These are phyloP conservation scores for Puccinia horiana DNA, from an alignment of 1,284 basidiomycete species.

Conservation along the genomic window DNA sequence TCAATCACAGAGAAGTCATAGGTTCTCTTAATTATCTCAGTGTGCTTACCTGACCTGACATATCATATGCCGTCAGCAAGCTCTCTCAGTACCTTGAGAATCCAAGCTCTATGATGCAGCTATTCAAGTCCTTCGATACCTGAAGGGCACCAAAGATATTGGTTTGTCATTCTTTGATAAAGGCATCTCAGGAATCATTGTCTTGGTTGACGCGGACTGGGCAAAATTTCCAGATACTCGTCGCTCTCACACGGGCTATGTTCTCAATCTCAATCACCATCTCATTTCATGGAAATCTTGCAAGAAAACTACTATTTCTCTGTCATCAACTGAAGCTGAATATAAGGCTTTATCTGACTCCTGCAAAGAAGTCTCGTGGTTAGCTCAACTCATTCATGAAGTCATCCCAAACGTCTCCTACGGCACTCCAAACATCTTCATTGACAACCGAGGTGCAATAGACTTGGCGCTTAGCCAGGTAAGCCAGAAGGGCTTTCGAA, in stretches of 20 bases:
- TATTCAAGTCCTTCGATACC: conserved; percentile 1
- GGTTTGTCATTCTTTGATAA: neutral
- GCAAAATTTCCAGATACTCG: neutral
- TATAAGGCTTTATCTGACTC: conserved; percentile 63
- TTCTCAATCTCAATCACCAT: neutral
- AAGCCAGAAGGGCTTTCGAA: conserved; percentile 50
- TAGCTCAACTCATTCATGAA: conserved; percentile 55
- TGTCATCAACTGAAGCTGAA: conserved; percentile 61
- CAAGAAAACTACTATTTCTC: conserved; percentile 59
- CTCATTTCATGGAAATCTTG: conserved; percentile 59
- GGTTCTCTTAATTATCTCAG: neutral
- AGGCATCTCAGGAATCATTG: neutral
- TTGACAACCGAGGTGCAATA: conserved; percentile 61
- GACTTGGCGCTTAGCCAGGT: conserved; percentile 57
- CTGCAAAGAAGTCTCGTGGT: conserved; percentile 60
- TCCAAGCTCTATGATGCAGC: neutral
- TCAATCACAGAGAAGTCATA: neutral
- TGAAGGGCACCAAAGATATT: neutral
- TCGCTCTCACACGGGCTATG: neutral
- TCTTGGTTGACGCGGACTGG: neutral
- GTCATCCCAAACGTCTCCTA: neutral
- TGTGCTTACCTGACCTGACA: conserved; percentile 3
- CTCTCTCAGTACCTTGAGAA: conserved; percentile 8
- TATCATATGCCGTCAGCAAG: neutral
- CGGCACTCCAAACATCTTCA: neutral